Conservation (phyloP, 352 stramenopile species). For the Pythium grandisporangium region DNA sequence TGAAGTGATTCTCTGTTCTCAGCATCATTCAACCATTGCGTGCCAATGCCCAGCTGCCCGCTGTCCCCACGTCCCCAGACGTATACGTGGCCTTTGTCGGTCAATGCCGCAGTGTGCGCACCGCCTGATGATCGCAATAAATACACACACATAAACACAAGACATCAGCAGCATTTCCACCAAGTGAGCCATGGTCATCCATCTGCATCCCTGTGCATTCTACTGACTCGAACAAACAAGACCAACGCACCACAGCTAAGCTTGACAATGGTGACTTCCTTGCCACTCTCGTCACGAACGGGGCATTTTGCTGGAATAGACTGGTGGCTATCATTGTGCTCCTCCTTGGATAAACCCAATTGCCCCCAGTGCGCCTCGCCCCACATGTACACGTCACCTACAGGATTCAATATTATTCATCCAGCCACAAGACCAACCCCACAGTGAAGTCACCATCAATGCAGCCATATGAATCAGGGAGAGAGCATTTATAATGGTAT, state of each 20-base stretch:
- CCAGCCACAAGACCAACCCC: neutral
- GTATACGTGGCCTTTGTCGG: slow-evolving; percentile 61
- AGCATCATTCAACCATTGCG: slow-evolving; percentile 50
- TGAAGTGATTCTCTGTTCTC: slow-evolving; percentile 49
- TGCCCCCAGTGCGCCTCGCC: slow-evolving; percentile 78
- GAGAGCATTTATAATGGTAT: neutral
- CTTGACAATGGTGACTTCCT: slow-evolving; percentile 55
- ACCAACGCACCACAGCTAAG: slow-evolving; percentile 50
- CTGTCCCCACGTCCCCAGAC: slow-evolving; percentile 74
- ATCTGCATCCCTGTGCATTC: too few relatives aligned
- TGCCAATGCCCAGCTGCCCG: slow-evolving; percentile 61
- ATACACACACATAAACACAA: too few relatives aligned
- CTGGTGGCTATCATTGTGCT: slow-evolving; percentile 52
- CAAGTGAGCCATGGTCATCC: too few relatives aligned
- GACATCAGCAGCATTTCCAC: too few relatives aligned
- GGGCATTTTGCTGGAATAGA: slow-evolving; percentile 56
- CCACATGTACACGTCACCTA: slow-evolving; percentile 74
- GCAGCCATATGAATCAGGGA: neutral
- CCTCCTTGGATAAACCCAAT: slow-evolving; percentile 55
- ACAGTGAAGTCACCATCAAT: neutral
- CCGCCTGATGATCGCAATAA: slow-evolving; percentile 28
- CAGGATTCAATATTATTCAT: neutral
- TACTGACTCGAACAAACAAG: too few relatives aligned
- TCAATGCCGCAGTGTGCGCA: slow-evolving; percentile 65
- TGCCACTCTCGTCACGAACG: slow-evolving; percentile 28